Evolutionary conservation across 495 filamentous ascomycete species (phyloP).

Genomic region (Bacidia gigantensis): DNA sequence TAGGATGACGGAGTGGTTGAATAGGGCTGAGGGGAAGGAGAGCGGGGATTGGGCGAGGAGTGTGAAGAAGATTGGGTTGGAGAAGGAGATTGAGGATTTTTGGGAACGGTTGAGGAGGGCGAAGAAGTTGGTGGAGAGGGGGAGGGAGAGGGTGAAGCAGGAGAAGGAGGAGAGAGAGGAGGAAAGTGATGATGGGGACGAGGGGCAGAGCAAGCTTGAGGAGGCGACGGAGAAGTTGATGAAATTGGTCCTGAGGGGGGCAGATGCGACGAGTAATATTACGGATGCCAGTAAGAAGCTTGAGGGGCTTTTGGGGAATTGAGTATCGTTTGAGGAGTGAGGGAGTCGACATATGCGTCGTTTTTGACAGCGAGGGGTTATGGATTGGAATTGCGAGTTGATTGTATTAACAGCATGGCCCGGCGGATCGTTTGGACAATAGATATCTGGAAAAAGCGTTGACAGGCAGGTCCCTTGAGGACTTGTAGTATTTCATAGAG

Average conservation of each 20-base stretch:
- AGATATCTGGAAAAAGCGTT: neutral
- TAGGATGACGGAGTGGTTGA: neutral
- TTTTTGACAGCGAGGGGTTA: neutral
- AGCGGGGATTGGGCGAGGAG: neutral
- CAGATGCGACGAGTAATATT: neutral
- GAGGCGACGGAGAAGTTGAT: neutral
- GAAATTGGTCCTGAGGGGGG: conserved; percentile 2
- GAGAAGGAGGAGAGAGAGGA: neutral
- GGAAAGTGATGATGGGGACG: neutral
- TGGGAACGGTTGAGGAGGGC: conserved; percentile 1
- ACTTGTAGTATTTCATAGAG: neutral
- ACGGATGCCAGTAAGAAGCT: neutral
- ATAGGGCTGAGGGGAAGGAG: neutral
- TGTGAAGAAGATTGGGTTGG: conserved; percentile 1
- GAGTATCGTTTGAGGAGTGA: neutral
- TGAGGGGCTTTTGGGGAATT: neutral
- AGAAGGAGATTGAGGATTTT: conserved; percentile 5
- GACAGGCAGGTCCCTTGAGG: neutral
- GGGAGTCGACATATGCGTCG: neutral
- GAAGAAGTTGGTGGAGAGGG: neutral
- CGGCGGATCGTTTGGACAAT: neutral
- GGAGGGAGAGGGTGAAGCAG: neutral
- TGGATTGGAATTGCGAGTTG: neutral
- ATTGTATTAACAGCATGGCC: neutral
- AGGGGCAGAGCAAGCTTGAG: neutral